Conservation (phyloP, 352 stramenopile genomes). For the Phytopythium ostracodes region DNA sequence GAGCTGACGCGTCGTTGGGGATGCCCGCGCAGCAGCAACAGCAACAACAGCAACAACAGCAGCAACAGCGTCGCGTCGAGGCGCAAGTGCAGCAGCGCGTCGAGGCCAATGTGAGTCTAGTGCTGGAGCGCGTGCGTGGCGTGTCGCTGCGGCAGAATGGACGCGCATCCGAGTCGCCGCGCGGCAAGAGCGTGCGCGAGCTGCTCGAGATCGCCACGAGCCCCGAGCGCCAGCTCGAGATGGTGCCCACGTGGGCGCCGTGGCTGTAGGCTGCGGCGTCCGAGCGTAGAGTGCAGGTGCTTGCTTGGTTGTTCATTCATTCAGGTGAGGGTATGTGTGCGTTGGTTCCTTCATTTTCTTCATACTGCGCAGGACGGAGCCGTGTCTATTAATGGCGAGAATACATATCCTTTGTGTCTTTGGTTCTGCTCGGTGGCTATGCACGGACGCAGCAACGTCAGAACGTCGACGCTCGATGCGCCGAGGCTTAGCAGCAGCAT, state of each 20-base stretch:
- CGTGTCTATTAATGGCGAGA: not conserved
- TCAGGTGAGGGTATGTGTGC: not conserved
- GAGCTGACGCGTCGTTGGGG: constrained; percentile 16
- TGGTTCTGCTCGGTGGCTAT: too few species aligned
- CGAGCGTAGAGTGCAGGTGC: not conserved
- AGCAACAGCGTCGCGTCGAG: constrained; percentile 58
- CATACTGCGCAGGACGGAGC: not conserved
- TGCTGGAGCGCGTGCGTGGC: constrained; percentile 75
- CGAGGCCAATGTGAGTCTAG: constrained; percentile 80
- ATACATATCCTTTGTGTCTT: not conserved
- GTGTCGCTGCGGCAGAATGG: constrained; percentile 77
- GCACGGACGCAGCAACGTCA: too few species aligned
- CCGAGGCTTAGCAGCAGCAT: too few species aligned
- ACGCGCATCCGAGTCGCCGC: constrained; percentile 30
- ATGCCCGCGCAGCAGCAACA: constrained; percentile 10
- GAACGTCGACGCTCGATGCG: too few species aligned
- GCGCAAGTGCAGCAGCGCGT: constrained; percentile 81
- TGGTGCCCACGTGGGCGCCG: constrained; percentile 86
- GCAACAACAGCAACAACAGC: constrained; percentile 9
- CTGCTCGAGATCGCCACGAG: constrained; percentile 82
- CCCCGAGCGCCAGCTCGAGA: constrained; percentile 74
- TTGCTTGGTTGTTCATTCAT: not conserved
- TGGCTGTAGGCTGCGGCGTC: constrained; percentile 52
- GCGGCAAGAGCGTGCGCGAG: constrained; percentile 73
- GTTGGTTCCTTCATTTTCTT: not conserved